Conservation (phyloP, 192 early-diverging fungal species). For the Phlyctochytrium planicorne region DNA sequence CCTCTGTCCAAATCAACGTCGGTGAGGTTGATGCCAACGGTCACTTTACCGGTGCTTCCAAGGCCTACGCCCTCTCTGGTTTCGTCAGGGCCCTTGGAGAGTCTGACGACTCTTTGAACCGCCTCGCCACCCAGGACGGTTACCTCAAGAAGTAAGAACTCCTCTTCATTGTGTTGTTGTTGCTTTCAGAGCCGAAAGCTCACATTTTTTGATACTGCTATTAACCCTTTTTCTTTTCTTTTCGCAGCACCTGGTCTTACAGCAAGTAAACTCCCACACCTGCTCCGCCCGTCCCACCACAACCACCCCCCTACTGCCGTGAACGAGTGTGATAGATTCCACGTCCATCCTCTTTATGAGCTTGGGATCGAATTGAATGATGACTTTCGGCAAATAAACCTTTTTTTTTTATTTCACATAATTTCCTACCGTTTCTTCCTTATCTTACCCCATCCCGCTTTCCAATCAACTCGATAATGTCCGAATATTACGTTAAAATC, state of each 20-base stretch:
- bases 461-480: too few species aligned
- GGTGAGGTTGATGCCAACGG: slow-evolving; percentile 88
- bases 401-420: too few species aligned
- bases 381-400: too few species aligned
- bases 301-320: too few species aligned
- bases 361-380: too few species aligned
- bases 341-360: too few species aligned
- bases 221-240: slow-evolving; percentile 7
- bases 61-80: slow-evolving; percentile 90
- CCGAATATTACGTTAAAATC: too few species aligned
- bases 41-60: slow-evolving; percentile 67
- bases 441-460: too few species aligned
- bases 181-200: neutral
- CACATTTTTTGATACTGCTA: too few species aligned
- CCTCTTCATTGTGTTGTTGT: neutral
- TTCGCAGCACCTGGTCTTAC: slow-evolving; percentile 40
- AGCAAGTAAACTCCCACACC: slow-evolving; percentile 29
- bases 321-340: too few species aligned
- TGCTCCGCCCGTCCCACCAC: too few species aligned
- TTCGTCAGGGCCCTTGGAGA: slow-evolving; percentile 87
- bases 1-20: slow-evolving; percentile 97
- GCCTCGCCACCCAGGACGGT: slow-evolving; percentile 73
- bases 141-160: slow-evolving; percentile 60
- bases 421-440: too few species aligned
- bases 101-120: slow-evolving; percentile 96